Evolutionary conservation across 2,329 filamentous ascomycete species (phyloP), one percentile per base, ranked within the genome.

Genomic region (Ciborinia camelliae): DNA sequence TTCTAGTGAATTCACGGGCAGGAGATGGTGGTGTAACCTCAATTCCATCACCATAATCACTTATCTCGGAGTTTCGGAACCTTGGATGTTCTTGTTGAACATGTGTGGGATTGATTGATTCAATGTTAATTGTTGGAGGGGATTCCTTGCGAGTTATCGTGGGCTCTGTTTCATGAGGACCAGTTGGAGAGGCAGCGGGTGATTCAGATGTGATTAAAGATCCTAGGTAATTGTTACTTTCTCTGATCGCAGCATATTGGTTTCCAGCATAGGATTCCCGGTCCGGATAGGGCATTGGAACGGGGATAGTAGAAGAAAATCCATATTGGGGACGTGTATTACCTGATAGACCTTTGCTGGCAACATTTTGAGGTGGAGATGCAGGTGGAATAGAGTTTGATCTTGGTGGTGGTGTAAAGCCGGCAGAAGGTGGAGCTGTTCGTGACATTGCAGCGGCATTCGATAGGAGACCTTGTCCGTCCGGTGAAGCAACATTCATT

Each of bases 1-100:
- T 57, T 2, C 72, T 67, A 30, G 61, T 8, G 14, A 30, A 55
- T 15, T 65, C 64, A 53, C 65, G 80, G 76, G 59, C 77, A 75
- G 67, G 80, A 71, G 66, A 82, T 78, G 65, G 81, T 73, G 73
- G 76, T 39, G 70, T 76, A 43, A 73, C 71, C 68, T 80, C 79
- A 74, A 83, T 80, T 52, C 79, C 80, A 71, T 84, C 82, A 20
- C 82, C 83, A 72, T 85, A 85, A 57, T 83, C 78, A 70, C 81
- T 82, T 9, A 59, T 28, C 12, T 79, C 80, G 54, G 79, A 78
- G 74, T 83, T 82, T 66, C 81, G 77, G 58, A 79, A 61, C 2
- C 77, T 41, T 59, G 62, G 5, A 60, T 66, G 51, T 75, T 76
- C 69, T 75, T 76, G 73, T 71, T 75, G 71, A 66, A 77, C 67